Evolutionary conservation across 192 early-diverging fungal genomes (phyloP), one percentile per base, ranked within the genome.

Genomic region (Linnemannia exigua): DNA sequence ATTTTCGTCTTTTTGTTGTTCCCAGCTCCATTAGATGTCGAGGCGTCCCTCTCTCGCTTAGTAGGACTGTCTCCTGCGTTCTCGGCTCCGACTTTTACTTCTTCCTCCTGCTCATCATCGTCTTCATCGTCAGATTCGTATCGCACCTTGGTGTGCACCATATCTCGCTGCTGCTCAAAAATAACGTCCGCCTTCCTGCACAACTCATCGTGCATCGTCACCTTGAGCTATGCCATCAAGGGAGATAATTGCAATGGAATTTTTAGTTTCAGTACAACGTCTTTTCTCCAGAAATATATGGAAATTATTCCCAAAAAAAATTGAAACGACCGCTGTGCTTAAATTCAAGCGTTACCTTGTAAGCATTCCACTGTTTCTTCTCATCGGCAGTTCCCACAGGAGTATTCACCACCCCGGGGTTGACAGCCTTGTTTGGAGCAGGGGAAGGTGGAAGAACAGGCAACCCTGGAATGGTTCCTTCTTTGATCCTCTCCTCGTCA

Each of bases 91-190:
- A 51, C 72, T 35, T 58, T n/a, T 51, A 38, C 74, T 37, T 52
- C 66, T 12, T 68, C 47, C 16, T 67, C 75, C 51, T 70, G 48
- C n/a, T 19, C 37, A 12, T 75, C 79, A 25, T 50, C 79, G 17
- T 75, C 77, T 11, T 75, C 81, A 1, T 75, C 84, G 15, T 84
- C 81, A 25, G 84, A 79, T 68, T 80, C 84, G 38, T 80, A 86
- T 54, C 84, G 84, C 28, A 73, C 75, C 52, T 70, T 72, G 12
- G 77, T 50, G n/a, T 86, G 52, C 0, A 86, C 79, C 38, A 58
- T 44, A 63, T 86, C 84, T 31, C 74, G 61, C 36, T 86, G 78
- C n/a, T 77, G 67, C 63, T 86, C 84, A 61, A 86, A 76, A 9
- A 86, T 73, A 16, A 72, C 79, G 36, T 86, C 84, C 46, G 74